Evolutionary conservation across 2,329 filamentous ascomycete genomes (phyloP).

Genomic region (Venturia carpophila): DNA sequence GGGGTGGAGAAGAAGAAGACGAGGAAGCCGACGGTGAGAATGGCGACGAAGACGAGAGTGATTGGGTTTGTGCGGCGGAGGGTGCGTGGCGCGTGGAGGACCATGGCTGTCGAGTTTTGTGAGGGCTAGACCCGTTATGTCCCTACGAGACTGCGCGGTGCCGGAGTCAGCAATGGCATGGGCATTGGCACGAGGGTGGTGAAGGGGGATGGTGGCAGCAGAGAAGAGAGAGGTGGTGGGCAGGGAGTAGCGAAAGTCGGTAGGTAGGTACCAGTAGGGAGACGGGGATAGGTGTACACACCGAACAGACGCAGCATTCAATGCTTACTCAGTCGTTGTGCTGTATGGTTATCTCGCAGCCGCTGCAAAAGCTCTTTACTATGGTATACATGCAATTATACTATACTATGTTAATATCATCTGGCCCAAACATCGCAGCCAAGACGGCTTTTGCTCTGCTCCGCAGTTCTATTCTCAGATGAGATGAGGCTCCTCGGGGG

Average conservation of each 20-base stretch:
- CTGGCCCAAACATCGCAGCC: background rate
- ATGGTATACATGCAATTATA: too few relatives aligned
- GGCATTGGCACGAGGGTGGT: background rate
- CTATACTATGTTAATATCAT: too few relatives aligned
- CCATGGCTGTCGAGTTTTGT: constrained; percentile 22
- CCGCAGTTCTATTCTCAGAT: background rate
- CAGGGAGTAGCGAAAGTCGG: too few relatives aligned
- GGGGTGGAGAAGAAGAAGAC: constrained; percentile 51
- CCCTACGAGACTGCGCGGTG: constrained; percentile 2
- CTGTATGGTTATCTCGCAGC: too few relatives aligned
- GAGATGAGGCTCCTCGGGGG: background rate
- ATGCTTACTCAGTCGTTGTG: background rate
- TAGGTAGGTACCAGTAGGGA: too few relatives aligned
- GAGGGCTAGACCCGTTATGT: constrained; percentile 3
- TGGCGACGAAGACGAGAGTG: constrained; percentile 62
- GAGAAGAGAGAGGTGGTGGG: background rate
- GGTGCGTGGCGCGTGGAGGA: constrained; percentile 54
- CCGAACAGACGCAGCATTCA: background rate
- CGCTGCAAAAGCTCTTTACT: too few relatives aligned
- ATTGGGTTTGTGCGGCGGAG: constrained; percentile 73
- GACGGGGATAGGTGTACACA: background rate
- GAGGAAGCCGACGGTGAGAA: constrained; percentile 57
- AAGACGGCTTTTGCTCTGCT: background rate
- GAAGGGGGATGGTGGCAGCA: background rate
- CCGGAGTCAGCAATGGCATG: constrained; percentile 1